phyloP scores from a whole-genome alignment of 83 land plant genomes.

The Picea abies region DNA sequence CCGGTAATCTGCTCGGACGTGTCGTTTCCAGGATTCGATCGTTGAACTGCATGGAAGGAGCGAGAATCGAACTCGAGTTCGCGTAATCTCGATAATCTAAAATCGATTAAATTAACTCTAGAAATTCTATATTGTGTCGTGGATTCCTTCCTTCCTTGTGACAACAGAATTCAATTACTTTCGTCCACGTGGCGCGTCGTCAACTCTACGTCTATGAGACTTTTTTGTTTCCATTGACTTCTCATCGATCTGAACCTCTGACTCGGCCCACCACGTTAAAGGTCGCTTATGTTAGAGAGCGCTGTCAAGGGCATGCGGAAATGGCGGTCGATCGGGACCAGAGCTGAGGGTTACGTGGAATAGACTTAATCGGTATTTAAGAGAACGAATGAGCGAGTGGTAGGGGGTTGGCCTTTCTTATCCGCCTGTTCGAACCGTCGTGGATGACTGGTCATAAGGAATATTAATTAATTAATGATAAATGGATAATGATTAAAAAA shows the following conservation, averaged over 20 bases:
- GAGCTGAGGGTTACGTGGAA: no score
- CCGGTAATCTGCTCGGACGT: no score
- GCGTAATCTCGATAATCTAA: no score
- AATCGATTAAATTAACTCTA: no score
- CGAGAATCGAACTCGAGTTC: no score
- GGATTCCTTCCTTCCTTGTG: no score
- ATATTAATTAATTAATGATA: not conserved
- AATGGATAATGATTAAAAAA: not conserved
- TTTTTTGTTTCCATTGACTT: not conserved
- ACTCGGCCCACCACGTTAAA: no score
- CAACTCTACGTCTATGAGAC: not conserved
- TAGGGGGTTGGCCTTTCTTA: conserved; percentile 3
- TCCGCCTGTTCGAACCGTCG: conserved; percentile 7
- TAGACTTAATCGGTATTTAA: not conserved
- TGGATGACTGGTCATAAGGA: not conserved
- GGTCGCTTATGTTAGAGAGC: not conserved
- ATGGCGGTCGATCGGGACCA: not conserved
- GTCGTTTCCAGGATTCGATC: no score
- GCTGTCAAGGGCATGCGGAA: not conserved
- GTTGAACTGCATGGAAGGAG: no score
- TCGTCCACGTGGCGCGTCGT: not conserved
- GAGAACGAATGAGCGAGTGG: not conserved
- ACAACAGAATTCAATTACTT: conserved; percentile 10
- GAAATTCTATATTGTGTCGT: no score
- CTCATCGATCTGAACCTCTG: not conserved